phyloP scores from a whole-genome alignment of 148 eudicot genomes.

The Bassia scoparia region DNA sequence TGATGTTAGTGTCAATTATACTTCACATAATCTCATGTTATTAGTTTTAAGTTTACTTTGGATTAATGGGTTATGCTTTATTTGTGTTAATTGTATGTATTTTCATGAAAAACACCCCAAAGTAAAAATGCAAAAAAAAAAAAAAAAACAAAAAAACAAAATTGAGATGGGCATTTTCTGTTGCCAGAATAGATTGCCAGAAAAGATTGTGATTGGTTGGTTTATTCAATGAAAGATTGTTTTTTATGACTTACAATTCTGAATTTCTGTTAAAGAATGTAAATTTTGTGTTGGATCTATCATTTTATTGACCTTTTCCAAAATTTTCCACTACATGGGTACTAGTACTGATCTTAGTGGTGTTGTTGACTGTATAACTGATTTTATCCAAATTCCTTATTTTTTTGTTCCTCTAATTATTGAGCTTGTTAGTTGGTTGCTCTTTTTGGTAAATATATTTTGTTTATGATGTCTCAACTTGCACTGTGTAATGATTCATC shows the following conservation, averaged over 20 bases:
- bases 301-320: conserved; percentile 15
- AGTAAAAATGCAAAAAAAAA: neutral
- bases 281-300: conserved; percentile 29
- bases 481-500: conserved; percentile 18
- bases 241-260: conserved; percentile 3
- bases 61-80: conserved; percentile 9
- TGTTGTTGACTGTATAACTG: neutral
- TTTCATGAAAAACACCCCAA: neutral
- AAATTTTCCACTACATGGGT: conserved; percentile 20
- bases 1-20: neutral
- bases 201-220: conserved; percentile 10
- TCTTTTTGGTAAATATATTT: neutral
- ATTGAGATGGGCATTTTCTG: conserved; percentile 19
- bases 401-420: neutral
- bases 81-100: conserved; percentile 8
- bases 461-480: conserved; percentile 14
- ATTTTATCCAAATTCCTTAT: neutral
- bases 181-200: neutral
- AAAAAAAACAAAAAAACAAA: neutral
- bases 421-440: neutral
- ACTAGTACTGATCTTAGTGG: conserved; percentile 20
- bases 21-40: neutral
- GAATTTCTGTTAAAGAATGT: conserved; percentile 9
- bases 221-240: conserved; percentile 6
- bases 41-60: neutral